Percentiles rank a stretch among this genome's conserved stretches.
These are phyloP conservation scores for Brassica napus DNA, from an alignment of 345 rosid genomes.

Conservation along the genomic window Da-Ae NC_063442.1:25852001-25852500, in stretches of 20 bases:
- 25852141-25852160: not conserved
- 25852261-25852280: slow-evolving; percentile 30
- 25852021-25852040: no score
- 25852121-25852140: not conserved
- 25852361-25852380: no score
- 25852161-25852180: not conserved
- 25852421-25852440: slow-evolving; percentile 73
- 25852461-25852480: slow-evolving; percentile 69
- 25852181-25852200: not conserved
- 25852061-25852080: no score
- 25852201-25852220: not conserved
- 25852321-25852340: no score
- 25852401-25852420: slow-evolving; percentile 54
- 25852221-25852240: not conserved
- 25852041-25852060: no score
- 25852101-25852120: no score
- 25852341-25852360: no score
- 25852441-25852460: slow-evolving; percentile 60
- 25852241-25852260: not conserved
- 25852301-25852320: not conserved
- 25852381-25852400: slow-evolving; percentile 7
- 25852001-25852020: no score
- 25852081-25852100: no score
- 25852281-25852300: slow-evolving; percentile 37
- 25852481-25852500: slow-evolving; percentile 51